phyloP scores from a whole-genome alignment of 768 basidiomycete genomes.

The Rhizopogon rudus region DNA sequence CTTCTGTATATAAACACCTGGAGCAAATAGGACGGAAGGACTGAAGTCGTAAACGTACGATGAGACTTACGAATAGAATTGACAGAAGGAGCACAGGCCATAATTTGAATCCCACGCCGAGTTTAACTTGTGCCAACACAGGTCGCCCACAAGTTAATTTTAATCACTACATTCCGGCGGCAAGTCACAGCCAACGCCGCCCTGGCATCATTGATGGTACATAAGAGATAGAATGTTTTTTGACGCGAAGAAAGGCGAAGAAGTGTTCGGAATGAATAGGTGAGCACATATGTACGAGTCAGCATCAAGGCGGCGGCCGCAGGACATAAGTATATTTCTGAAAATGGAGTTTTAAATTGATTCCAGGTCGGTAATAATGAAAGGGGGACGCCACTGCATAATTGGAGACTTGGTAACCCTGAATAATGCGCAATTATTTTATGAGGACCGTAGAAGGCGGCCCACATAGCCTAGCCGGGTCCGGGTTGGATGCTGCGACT shows the following conservation, averaged over 20 bases:
- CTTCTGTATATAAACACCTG: constrained; percentile 70
- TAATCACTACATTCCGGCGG: background rate
- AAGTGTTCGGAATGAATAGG: background rate
- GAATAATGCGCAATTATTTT: background rate
- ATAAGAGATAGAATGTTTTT: background rate
- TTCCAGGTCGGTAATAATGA: background rate
- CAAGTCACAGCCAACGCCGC: background rate
- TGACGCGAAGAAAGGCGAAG: background rate
- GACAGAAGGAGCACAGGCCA: background rate
- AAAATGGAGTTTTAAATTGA: background rate
- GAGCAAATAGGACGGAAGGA: constrained; percentile 13
- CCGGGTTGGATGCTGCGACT: too few species aligned
- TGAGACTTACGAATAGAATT: background rate
- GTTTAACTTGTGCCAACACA: background rate
- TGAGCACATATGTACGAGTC: background rate
- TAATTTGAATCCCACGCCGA: background rate
- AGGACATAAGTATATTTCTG: background rate
- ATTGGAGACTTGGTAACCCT: background rate
- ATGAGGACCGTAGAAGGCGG: too few species aligned
- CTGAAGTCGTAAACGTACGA: constrained; percentile 6
- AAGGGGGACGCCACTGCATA: background rate
- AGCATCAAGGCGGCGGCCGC: background rate
- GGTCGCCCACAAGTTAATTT: background rate
- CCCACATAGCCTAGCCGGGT: too few species aligned
- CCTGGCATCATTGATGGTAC: background rate